Percentiles rank a stretch among this genome's conserved stretches.
Evolutionary conservation across 176 grass and related monocot genomes (phyloP).

Genomic region (Lolium perenne): DNA sequence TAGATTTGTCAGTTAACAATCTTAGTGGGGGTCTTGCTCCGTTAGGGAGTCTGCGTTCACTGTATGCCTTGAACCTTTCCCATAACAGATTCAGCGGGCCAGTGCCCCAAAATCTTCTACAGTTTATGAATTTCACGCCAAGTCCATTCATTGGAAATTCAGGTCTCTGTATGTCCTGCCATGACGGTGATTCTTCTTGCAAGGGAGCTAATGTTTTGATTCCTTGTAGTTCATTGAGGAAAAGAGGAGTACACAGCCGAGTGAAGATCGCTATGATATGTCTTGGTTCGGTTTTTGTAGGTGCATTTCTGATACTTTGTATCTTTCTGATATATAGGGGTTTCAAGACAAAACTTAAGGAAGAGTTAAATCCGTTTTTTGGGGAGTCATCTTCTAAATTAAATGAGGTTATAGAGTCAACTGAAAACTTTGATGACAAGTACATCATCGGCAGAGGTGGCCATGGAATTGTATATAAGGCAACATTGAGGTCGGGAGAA

Average conservation of each 20-base stretch:
- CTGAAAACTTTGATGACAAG: slow-evolving; percentile 64
- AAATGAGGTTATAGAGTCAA: slow-evolving; percentile 60
- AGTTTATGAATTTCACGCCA: slow-evolving; percentile 45
- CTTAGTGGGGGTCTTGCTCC: slow-evolving; percentile 53
- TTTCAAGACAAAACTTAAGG: slow-evolving; percentile 23
- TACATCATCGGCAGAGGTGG: slow-evolving; percentile 63
- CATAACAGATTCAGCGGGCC: slow-evolving; percentile 62
- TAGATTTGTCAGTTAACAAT: slow-evolving; percentile 82
- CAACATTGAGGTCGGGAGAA: slow-evolving; percentile 49
- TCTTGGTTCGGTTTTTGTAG: slow-evolving; percentile 52
- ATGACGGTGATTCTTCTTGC: slow-evolving; percentile 47
- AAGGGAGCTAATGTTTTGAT: slow-evolving; percentile 34
- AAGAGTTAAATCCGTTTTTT: slow-evolving; percentile 32
- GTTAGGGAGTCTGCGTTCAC: slow-evolving; percentile 48
- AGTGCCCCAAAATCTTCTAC: slow-evolving; percentile 49
- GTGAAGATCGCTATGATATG: slow-evolving; percentile 43
- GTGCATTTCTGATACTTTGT: slow-evolving; percentile 43
- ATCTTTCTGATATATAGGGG: slow-evolving; percentile 28
- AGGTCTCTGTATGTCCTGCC: slow-evolving; percentile 55
- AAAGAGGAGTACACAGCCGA: slow-evolving; percentile 25
- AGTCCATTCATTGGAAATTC: slow-evolving; percentile 71
- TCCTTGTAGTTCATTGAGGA: slow-evolving; percentile 40
- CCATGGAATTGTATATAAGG: slow-evolving; percentile 79
- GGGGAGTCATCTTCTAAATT: slow-evolving; percentile 58
- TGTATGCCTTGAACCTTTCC: slow-evolving; percentile 61